phyloP scores from a whole-genome alignment of 1,284 basidiomycete genomes.

The Cystobasidium pallidum region DNA sequence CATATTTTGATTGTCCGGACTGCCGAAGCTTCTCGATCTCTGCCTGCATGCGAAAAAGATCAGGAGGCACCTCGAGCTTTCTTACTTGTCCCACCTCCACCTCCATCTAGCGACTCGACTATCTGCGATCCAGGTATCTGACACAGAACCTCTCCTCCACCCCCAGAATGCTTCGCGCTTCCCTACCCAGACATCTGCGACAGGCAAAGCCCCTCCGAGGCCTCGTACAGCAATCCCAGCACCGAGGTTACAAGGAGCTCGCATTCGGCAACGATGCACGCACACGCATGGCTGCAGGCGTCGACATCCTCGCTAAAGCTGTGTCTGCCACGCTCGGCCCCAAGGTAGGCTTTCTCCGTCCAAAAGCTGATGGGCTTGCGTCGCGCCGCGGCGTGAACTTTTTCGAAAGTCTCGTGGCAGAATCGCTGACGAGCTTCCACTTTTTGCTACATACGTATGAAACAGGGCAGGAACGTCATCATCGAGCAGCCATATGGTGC shows the following conservation, averaged over 20 bases:
- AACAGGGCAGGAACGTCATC: conserved; percentile 89
- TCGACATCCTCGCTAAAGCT: conserved; percentile 93
- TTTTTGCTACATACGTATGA: not conserved
- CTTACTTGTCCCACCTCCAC: not conserved
- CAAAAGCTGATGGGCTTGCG: not conserved
- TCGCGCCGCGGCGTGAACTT: not conserved
- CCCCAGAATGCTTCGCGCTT: conserved; percentile 36
- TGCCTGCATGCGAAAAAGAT: not conserved
- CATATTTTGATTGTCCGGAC: not conserved
- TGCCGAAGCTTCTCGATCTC: conserved; percentile 24
- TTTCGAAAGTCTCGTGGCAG: conserved; percentile 46
- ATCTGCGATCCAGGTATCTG: not conserved
- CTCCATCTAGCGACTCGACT: not conserved
- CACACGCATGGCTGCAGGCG: conserved; percentile 65
- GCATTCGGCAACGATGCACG: conserved; percentile 44
- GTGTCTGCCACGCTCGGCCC: conserved; percentile 94
- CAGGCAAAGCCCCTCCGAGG: conserved; percentile 29
- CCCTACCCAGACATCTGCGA: conserved; percentile 39
- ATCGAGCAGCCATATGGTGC: conserved; percentile 97
- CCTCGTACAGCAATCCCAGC: conserved; percentile 26
- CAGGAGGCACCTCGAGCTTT: not conserved
- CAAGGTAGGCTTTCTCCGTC: conserved; percentile 66
- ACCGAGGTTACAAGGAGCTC: conserved; percentile 34
- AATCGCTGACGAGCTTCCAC: not conserved
- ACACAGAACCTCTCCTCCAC: not conserved